Base-by-base conservation (phyloP, 192 early-diverging fungal genomes). In the Entomortierella chlamydospora region DNA sequence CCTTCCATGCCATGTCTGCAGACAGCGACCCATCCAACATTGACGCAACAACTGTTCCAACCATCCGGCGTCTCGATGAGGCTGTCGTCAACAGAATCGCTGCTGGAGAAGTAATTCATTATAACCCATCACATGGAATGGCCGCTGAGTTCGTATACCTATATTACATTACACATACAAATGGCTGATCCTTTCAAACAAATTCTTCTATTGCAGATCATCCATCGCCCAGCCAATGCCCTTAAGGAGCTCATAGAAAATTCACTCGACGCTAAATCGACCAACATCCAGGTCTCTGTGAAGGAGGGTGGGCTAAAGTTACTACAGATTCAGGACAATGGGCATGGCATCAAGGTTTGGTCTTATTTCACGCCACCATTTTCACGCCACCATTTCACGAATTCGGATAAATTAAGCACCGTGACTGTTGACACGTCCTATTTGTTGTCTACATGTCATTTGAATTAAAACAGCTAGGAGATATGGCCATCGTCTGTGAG, bases 221-320 rank as follows among this genome's bases (percentile, higher is more conserved):
- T 99, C 60, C 94, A 97, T 61, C 85, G 97, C 20, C 96, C 98
- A 20, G 90, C 95, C 5, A 99, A 99, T 78, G 97, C 96, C 20
- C 81, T 98, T 25, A 99, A 99, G 70, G 98, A 99, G 78, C 87
- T 99, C 26, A 87, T 99, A 39, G 98, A 99, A 67, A 99, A 99
- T 80, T 93, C 93, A 8, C 84, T 99, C 29, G 98, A 99, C 82
- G 97, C 98, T 13, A 92, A 93, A 7, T 87, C 98, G 0, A 96
- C 94, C 22, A 86, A 81, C 31, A 96, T 99, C 56, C 88, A 93
- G 28, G 88, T 99, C 30, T 66, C 85, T 3, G 84, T 92, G 59
- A 95, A 96, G 68, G 96, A 98, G 22, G 97, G 96, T 28, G 97
- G 98, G 2, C 69, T 99, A 18, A 98, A 98, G 73, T 68, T 98